Base-by-base conservation (phyloP, 1,139 yeast species). In the Lodderomyces metapsilosis region DNA sequence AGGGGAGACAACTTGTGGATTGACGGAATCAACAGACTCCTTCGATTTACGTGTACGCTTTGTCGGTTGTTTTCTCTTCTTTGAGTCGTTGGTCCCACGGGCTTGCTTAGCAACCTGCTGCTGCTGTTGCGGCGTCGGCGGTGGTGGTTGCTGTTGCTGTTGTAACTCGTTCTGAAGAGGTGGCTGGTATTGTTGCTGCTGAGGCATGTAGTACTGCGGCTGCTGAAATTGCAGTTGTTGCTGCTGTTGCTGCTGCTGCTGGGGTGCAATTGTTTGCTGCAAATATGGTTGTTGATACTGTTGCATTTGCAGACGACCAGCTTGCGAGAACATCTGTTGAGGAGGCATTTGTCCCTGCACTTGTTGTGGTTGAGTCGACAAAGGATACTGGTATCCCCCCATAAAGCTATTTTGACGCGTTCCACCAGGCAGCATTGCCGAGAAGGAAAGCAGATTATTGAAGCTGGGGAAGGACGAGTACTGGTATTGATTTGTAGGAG, bases 401-500 rank as follows among this genome's bases (percentile, higher is more conserved):
- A 35, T 34, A 31, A 40, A 42, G 35, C 51, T 45, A 34, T 44
- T 48, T 18, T 43, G 40, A 16, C 48, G 43, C 25, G 37, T 43
- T 7, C 30, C 40, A 20, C 45, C 43, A 18, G 50, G 45, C 17
- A 40, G 43, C 21, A 43, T 25, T 12, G 35, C 37, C 15, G 40
- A 21, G 36, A 43, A 47, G 4, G 44, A 45, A 18, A 43, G 32
- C 12, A 16, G 23, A 11, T 36, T 34, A 35, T 33, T 44, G 17
- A 41, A 48, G 23, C 41, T 46, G 17, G 50, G 45, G 37, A 40
- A 45, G 3, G 39, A 17, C 10, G 48, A 37, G 30, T 44, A 47
- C 25, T 43, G 50, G 34, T 43, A 47, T 36, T 41, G 48, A 34
- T 45, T 45, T 23, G 38, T 42, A 11, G 48, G 48, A 2, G 48